Base-by-base conservation (phyloP, 2,329 filamentous ascomycete genomes). In the Macrophomina pseudophaseolina region DNA sequence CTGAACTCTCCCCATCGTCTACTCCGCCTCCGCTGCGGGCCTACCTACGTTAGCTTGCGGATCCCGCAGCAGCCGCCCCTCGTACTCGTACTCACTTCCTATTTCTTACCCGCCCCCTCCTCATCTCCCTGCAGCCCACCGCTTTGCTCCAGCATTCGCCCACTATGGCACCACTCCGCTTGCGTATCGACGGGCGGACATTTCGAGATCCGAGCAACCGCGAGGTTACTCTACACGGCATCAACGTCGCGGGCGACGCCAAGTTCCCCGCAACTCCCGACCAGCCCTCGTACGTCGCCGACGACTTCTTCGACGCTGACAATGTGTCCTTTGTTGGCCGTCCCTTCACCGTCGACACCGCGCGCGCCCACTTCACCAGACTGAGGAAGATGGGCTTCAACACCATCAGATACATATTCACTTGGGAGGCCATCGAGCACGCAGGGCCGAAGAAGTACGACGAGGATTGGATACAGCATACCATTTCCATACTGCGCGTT, bases 381-480 rank as follows among this genome's bases (percentile, higher is more conserved):
- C 80, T 99, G 70, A 92, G 90, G 73, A 90, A 91, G 73, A 97
- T 90, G 84, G 95, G 95, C 14, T 99, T 97, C 84, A 99, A 98
- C 79, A 94, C 92, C 0, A 94, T 99, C 71, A 88, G 95, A 75
- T 99, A 99, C 79, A 84, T 99, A 72, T 99, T 98, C 76, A 98
- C 95, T 0, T 99, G 95, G 95, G 95, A 99, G 80, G 94, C 95
- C n/a, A 91, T 99, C 76, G 95, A 99, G 80, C 91, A 95, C 67
- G 89, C 89, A 1, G 94, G 94, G 0, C 95, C 96, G 0, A 93
- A 94, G 1, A 89, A 87, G 74, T 99, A 98, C 77, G 96, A 99
- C 73, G 93, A 99, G 75, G 90, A 91, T 69, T 99, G 92, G 86
- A 94, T 98, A 70, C 85, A 91, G 71, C 93, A 97, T 76, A 99